Evolutionary conservation across 805 yeast species (phyloP).

Genomic region (Saccharomycopsis sp.): DNA sequence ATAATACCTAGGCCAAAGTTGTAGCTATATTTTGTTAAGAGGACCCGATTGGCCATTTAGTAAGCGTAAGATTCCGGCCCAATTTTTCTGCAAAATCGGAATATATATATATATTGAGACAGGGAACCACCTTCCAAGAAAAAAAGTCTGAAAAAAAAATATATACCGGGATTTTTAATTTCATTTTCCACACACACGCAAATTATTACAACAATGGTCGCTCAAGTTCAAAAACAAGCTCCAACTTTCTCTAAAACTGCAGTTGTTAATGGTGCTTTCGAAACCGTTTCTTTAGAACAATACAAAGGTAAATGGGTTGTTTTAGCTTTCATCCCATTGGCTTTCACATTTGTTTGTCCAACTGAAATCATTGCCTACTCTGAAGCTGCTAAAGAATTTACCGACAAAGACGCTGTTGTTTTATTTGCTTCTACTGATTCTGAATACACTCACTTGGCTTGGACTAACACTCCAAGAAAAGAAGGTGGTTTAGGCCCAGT

Average conservation of each 20-base stretch:
- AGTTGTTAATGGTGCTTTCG: conserved; percentile 93
- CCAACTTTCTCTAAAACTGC: conserved; percentile 96
- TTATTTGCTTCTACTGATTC: conserved; percentile 98
- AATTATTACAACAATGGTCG: conserved; percentile 56
- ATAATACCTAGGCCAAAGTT: too few relatives aligned
- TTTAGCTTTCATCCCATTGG: conserved; percentile 95
- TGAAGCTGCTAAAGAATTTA: conserved; percentile 85
- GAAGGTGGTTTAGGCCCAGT: conserved; percentile 98
- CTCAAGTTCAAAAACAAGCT: conserved; percentile 90
- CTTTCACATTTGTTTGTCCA: conserved; percentile 99
- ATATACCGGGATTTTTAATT: neutral
- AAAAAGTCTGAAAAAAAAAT: too few relatives aligned
- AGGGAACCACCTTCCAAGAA: too few relatives aligned
- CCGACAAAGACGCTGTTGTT: conserved; percentile 79
- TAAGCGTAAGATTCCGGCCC: conserved; percentile 1
- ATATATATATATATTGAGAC: too few relatives aligned
- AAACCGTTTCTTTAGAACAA: conserved; percentile 89
- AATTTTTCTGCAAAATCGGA: neutral
- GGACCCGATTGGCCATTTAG: too few relatives aligned
- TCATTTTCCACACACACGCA: neutral
- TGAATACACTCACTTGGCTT: conserved; percentile 93
- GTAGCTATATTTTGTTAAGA: too few relatives aligned
- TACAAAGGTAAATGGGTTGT: conserved; percentile 98
- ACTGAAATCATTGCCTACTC: conserved; percentile 99
- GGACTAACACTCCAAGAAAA: conserved; percentile 95